Base-by-base conservation (phyloP, 768 basidiomycete species). In the Xerocomus spinulosus region DNA sequence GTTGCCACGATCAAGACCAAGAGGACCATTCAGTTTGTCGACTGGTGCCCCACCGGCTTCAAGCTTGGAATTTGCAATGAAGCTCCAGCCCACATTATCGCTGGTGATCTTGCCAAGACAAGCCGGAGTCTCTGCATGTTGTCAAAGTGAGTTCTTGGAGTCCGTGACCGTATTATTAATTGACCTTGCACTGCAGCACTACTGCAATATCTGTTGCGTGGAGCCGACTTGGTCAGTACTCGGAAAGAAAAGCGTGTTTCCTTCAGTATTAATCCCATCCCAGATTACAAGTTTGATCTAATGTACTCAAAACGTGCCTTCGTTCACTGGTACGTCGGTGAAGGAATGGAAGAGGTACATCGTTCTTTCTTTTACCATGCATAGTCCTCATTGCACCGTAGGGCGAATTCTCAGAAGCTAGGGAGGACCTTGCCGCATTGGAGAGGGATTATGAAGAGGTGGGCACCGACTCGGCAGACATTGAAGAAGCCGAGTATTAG, bases 1-100 rank as follows among this genome's bases (percentile, higher is more conserved):
- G 90, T 97, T 58, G 82, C 89, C 35, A 85, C 78, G 56, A 91
- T 98, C 77, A 96, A 94, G 79, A 97, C 93, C 48, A 97, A 94
- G 80, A 83, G 88, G 56, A 96, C 95, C 21, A 96, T 98, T 63
- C 93, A 95, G 63, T 96, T 95, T 67, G 94, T 97, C 52, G 94
- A 96, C 64, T 97, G 94, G 94, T 93, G 91, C 70, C 90, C 90
- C 30, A 98, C 95, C 62, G 95, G 94, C 53, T 95, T 94, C 85
- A 94, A 94, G 73, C 85, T 96, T 58, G 95, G 95, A 68, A 88
- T 98, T 72, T 98, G 95, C 78, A 94, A 94, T 67, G 95, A 98
- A 69, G 84, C 94, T 44, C 82, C 95, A 9, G 92, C 93, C 13
- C 78, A 79, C 52, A 90, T 98, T 33, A 94, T 95, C 44, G 86